Evolutionary conservation across 2,329 filamentous ascomycete species (phyloP).

Genomic region (Cercospora sesami): DNA sequence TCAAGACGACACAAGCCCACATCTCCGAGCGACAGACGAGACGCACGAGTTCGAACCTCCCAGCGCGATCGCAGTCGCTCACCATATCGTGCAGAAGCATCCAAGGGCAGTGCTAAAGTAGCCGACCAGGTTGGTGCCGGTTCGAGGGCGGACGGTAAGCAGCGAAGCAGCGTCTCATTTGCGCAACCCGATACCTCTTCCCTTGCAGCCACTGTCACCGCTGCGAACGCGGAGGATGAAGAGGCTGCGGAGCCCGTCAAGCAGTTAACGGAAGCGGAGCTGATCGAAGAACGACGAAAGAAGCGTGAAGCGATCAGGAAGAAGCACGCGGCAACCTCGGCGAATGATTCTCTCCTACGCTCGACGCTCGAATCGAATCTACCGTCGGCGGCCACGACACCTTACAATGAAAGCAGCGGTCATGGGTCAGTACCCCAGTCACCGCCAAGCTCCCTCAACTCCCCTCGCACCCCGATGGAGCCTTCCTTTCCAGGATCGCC

Average conservation of each 20-base stretch:
- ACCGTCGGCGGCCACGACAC: slow-evolving; percentile 41
- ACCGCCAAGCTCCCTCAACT: slow-evolving; percentile 33
- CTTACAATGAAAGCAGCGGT: slow-evolving; percentile 32
- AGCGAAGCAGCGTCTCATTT: slow-evolving; percentile 24
- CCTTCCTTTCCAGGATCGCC: slow-evolving; percentile 33
- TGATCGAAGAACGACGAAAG: slow-evolving; percentile 82
- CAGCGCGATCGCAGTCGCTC: slow-evolving; percentile 31
- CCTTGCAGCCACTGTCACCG: not conserved
- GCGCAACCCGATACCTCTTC: slow-evolving; percentile 24
- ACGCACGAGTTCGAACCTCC: slow-evolving; percentile 14
- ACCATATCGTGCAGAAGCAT: slow-evolving; percentile 26
- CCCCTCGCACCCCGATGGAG: slow-evolving; percentile 42
- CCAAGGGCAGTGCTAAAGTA: slow-evolving; percentile 11
- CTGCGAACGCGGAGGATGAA: slow-evolving; percentile 36
- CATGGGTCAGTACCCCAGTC: slow-evolving; percentile 32
- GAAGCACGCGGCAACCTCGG: slow-evolving; percentile 66
- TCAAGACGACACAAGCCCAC: slow-evolving; percentile 58
- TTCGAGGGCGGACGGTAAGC: slow-evolving; percentile 10
- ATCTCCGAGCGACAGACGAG: slow-evolving; percentile 23
- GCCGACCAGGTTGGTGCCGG: slow-evolving; percentile 21
- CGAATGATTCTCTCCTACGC: slow-evolving; percentile 64
- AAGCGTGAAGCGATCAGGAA: slow-evolving; percentile 81
- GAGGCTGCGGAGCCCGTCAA: slow-evolving; percentile 39
- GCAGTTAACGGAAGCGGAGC: slow-evolving; percentile 72
- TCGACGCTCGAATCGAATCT: slow-evolving; percentile 52